These are phyloP conservation scores for Monosporascus ibericus DNA, from an alignment of 2,329 filamentous ascomycete genomes.

Conservation along the genomic window DNA sequence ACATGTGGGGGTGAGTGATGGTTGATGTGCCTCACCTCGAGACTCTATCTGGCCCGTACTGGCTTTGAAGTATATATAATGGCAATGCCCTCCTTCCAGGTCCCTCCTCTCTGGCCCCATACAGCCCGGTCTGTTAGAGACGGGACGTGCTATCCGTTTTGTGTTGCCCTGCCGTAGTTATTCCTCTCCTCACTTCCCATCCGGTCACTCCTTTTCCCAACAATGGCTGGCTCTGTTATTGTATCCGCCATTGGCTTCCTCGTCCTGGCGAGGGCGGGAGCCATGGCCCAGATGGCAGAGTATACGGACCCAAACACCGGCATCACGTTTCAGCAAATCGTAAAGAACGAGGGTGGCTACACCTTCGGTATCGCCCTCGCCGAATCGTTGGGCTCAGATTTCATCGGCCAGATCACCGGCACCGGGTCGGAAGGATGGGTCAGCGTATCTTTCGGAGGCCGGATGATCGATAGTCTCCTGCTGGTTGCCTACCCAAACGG, in stretches of 20 bases:
- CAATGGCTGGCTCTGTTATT: background rate
- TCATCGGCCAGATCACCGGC: slow-evolving; percentile 43
- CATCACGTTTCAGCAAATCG: slow-evolving; percentile 36
- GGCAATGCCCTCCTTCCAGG: background rate
- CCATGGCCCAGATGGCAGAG: background rate
- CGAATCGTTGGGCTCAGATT: slow-evolving; percentile 40
- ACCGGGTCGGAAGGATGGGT: slow-evolving; percentile 33
- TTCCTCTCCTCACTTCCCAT: background rate
- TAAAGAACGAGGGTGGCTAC: slow-evolving; percentile 29
- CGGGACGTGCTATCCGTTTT: background rate
- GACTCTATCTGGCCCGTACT: background rate
- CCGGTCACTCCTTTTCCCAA: background rate
- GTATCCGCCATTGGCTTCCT: background rate
- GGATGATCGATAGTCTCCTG: slow-evolving; percentile 42
- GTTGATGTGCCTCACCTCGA: background rate
- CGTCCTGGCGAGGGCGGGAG: background rate
- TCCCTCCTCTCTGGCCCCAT: background rate
- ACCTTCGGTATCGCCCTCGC: slow-evolving; percentile 46
- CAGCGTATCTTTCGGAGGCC: slow-evolving; percentile 39
- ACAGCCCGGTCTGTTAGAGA: background rate
- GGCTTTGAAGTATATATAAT: background rate
- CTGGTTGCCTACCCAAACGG: slow-evolving; percentile 44
- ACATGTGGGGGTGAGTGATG: background rate
- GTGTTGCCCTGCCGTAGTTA: background rate
- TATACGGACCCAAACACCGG: slow-evolving; percentile 39